Percentiles rank a stretch among this genome's conserved stretches.
Evolutionary conservation across 768 basidiomycete genomes (phyloP).

Genomic region (Kwoniella shandongensis): DNA sequence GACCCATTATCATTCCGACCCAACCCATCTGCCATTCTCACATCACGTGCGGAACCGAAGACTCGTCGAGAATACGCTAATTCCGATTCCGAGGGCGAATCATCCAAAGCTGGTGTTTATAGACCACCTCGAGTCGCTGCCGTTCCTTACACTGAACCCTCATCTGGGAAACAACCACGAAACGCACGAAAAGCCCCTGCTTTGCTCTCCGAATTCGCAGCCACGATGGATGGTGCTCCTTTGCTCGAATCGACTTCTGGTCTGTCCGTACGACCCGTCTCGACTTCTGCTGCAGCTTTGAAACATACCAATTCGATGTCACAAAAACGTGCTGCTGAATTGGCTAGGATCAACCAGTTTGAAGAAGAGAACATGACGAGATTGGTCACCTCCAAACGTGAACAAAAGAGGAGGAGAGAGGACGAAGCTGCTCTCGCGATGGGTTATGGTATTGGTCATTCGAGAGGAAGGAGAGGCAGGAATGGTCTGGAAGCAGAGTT

Average conservation of each 20-base stretch:
- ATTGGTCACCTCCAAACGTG: conserved; percentile 84
- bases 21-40: conserved; percentile 72
- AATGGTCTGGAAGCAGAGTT: conserved; percentile 53
- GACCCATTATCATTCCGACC: conserved; percentile 91
- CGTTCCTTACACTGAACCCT: conserved; percentile 71
- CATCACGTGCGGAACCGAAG: conserved; percentile 27
- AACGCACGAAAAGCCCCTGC: conserved; percentile 58
- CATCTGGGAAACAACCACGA: conserved; percentile 45
- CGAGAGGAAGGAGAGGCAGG: conserved; percentile 41
- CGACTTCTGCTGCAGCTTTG: conserved; percentile 18
- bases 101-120: conserved; percentile 47
- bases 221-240: conserved; percentile 49
- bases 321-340: conserved; percentile 70
- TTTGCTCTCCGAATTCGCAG: conserved; percentile 51
- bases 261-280: conserved; percentile 50
- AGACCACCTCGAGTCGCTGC: conserved; percentile 82
- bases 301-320: conserved; percentile 56
- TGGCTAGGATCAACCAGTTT: conserved; percentile 77
- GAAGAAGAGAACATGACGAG: conserved; percentile 95
- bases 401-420: conserved; percentile 65
- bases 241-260: conserved; percentile 53
- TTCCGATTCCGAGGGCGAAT: conserved; percentile 23
- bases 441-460: conserved; percentile 58
- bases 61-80: conserved; percentile 12
- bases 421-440: conserved; percentile 88